These are phyloP conservation scores for Kwoniella europaea DNA, from an alignment of 768 basidiomycete genomes.

Conservation along the genomic window DNA sequence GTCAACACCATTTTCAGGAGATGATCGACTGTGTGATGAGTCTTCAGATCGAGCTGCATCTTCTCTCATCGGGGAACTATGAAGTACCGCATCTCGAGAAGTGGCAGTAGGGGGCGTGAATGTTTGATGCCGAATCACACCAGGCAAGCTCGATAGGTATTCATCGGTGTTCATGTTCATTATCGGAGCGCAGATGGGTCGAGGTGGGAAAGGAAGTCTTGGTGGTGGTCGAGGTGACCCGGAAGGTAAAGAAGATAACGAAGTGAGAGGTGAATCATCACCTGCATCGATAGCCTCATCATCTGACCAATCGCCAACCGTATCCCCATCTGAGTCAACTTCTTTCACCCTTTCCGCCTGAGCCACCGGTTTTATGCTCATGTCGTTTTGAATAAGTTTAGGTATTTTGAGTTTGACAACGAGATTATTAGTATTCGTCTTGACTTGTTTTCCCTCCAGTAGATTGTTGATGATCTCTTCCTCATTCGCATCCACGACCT, in stretches of 20 bases:
- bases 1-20: slow-evolving; percentile 13
- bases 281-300: background rate
- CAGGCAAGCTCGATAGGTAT: background rate
- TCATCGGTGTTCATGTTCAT: slow-evolving; percentile 5
- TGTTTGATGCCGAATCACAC: background rate
- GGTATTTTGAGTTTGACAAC: slow-evolving; percentile 31
- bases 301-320: slow-evolving; percentile 42
- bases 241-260: slow-evolving; percentile 11
- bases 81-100: background rate
- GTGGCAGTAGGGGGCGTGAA: background rate
- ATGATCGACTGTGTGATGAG: background rate
- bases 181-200: slow-evolving; percentile 6
- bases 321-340: slow-evolving; percentile 53
- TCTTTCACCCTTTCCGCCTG: slow-evolving; percentile 32
- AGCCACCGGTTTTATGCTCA: too few species aligned
- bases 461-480: background rate
- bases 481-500: slow-evolving; percentile 8
- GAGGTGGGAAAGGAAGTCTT: slow-evolving; percentile 28
- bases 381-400: slow-evolving; percentile 6
- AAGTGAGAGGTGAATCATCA: slow-evolving; percentile 10
- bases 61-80: background rate
- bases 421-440: slow-evolving; percentile 5
- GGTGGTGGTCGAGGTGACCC: slow-evolving; percentile 19
- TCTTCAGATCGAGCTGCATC: background rate
- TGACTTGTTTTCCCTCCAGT: background rate